A percentile compares a stretch with the other conserved stretches of the same genome.
These are phyloP conservation scores for Hypoxylon sp. DNA, from an alignment of 2,329 filamentous ascomycete genomes.

Conservation along the genomic window DNA sequence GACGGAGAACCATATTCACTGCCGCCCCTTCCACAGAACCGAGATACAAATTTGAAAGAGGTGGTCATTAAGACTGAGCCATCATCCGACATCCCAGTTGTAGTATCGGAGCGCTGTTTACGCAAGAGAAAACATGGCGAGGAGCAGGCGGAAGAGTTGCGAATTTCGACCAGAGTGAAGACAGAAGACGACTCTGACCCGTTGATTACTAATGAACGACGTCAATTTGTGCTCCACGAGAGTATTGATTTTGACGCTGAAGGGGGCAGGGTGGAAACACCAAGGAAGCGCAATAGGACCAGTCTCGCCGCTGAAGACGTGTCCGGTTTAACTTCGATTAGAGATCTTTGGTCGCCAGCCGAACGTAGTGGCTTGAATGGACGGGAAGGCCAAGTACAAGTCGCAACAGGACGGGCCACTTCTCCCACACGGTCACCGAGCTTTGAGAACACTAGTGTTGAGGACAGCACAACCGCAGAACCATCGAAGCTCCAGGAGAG, in stretches of 20 bases:
- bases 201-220: conserved; percentile 48
- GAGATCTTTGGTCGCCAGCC: neutral
- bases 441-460: neutral
- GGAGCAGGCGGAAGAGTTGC: conserved; percentile 44
- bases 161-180: conserved; percentile 59
- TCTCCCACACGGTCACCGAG: neutral
- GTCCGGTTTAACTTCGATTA: neutral
- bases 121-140: conserved; percentile 63
- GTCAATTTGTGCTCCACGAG: conserved; percentile 62
- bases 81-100: conserved; percentile 66
- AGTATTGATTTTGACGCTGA: conserved; percentile 73
- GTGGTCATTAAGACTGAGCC: conserved; percentile 64
- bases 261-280: conserved; percentile 61
- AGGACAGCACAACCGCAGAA: neutral
- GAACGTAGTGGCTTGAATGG: neutral
- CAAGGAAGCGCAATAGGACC: conserved; percentile 55
- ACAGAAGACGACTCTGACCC: conserved; percentile 57
- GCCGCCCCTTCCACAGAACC: conserved; percentile 51
- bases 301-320: conserved; percentile 26
- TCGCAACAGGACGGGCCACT: neutral
- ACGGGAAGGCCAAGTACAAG: neutral
- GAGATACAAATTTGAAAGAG: conserved; percentile 5
- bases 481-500: neutral
- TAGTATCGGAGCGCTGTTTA: conserved; percentile 66
- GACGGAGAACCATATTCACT: conserved; percentile 44